Percentiles rank a stretch among this genome's conserved stretches.
Conservation (phyloP, 306 rosid species). For the Senna tora region DNA sequence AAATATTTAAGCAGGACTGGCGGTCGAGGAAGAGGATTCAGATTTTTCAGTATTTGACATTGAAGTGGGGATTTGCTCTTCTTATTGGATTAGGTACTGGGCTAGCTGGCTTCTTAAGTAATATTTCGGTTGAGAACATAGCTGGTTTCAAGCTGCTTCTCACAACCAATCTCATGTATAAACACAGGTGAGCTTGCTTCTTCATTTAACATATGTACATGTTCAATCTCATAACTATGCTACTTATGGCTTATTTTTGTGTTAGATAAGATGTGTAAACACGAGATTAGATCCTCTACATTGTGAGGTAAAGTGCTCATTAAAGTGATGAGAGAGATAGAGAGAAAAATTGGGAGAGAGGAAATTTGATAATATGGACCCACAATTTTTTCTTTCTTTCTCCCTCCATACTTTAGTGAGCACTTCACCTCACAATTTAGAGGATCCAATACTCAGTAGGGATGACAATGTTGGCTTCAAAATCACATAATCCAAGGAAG, state of each 20-base stretch:
- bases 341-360: no score
- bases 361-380: no score
- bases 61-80: conserved; percentile 90
- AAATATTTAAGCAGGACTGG: conserved; percentile 88
- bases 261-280: background rate
- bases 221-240: conserved; percentile 10
- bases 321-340: no score
- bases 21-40: conserved; percentile 69
- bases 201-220: background rate
- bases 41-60: conserved; percentile 68
- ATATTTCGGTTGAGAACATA: conserved; percentile 80
- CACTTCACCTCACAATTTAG: no score
- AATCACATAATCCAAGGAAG: no score
- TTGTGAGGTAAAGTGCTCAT: no score
- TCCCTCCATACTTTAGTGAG: no score
- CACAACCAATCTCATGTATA: conserved; percentile 63
- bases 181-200: conserved; percentile 55
- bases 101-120: conserved; percentile 79
- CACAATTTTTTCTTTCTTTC: no score
- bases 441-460: no score
- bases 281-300: no score
- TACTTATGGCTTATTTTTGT: background rate
- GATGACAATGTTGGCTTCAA: background rate
- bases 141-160: conserved; percentile 75
- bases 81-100: conserved; percentile 84